Evolutionary conservation across 768 basidiomycete genomes (phyloP).

Genomic region (Podaxis sp.): DNA sequence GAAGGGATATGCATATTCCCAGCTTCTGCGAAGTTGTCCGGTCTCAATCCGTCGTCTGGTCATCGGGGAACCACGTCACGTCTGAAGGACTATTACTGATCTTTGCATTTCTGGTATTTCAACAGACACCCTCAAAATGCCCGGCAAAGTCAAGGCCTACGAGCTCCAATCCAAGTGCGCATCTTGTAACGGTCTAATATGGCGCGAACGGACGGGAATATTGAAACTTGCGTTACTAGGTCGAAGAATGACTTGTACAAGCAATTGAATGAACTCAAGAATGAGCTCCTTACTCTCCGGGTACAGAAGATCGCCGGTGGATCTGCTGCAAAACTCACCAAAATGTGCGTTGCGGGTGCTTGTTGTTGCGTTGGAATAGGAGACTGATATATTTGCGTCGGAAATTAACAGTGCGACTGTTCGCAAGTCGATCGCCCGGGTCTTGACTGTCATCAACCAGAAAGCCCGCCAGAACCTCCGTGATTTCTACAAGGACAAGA

Average conservation of each 20-base stretch:
- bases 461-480: conserved; percentile 96
- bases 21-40: background rate
- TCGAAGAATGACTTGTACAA: conserved; percentile 96
- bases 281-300: conserved; percentile 88
- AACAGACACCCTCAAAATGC: conserved; percentile 56
- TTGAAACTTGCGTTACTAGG: conserved; percentile 42
- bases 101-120: background rate
- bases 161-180: conserved; percentile 94
- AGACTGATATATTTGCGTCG: background rate
- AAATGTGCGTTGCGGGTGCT: conserved; percentile 69
- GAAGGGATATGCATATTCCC: background rate
- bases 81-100: conserved; percentile 17
- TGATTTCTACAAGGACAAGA: conserved; percentile 98
- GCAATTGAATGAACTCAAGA: conserved; percentile 92
- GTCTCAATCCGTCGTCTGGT: background rate
- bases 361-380: conserved; percentile 7
- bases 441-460: conserved; percentile 97
- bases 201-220: conserved; percentile 1
- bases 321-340: conserved; percentile 92
- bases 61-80: conserved; percentile 5
- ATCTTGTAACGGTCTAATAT: background rate
- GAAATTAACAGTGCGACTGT: conserved; percentile 69
- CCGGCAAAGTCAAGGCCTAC: conserved; percentile 93
- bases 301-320: conserved; percentile 99
- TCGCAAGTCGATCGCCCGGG: conserved; percentile 98